These are phyloP conservation scores for Colletotrichum destructivum DNA, from an alignment of 2,329 filamentous ascomycete genomes.

Conservation along the genomic window DNA sequence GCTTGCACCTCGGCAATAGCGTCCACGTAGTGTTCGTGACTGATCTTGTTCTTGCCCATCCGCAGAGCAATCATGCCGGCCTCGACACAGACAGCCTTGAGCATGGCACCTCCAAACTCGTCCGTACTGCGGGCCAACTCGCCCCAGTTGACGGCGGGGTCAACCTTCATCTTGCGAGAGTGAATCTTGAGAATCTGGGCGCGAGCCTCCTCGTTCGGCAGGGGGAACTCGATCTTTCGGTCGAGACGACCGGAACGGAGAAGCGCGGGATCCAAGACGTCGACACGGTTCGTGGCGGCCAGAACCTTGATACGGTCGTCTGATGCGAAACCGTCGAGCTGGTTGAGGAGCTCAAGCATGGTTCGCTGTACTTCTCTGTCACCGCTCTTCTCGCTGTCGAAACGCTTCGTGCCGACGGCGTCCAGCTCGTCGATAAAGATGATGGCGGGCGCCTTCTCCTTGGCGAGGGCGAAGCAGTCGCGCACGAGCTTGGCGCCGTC, in stretches of 20 bases:
- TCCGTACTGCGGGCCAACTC: slow-evolving; percentile 97
- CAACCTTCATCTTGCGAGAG: slow-evolving; percentile 97
- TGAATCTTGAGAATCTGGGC: slow-evolving; percentile 98
- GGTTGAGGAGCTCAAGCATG: slow-evolving; percentile 98
- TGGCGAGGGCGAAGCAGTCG: slow-evolving; percentile 96
- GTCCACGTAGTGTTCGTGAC: slow-evolving; percentile 98
- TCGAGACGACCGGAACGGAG: slow-evolving; percentile 93
- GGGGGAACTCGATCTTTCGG: slow-evolving; percentile 97
- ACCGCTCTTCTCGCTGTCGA: slow-evolving; percentile 98
- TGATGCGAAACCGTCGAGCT: slow-evolving; percentile 97
- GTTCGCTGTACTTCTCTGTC: slow-evolving; percentile 98
- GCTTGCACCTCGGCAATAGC: slow-evolving; percentile 96
- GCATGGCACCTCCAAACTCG: slow-evolving; percentile 96
- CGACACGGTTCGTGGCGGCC: slow-evolving; percentile 93
- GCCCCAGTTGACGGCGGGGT: slow-evolving; percentile 93
- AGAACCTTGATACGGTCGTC: slow-evolving; percentile 98
- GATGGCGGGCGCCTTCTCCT: slow-evolving; percentile 98
- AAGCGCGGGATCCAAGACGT: slow-evolving; percentile 92
- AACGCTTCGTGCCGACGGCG: slow-evolving; percentile 98
- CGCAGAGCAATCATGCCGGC: slow-evolving; percentile 98
- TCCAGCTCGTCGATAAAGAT: slow-evolving; percentile 99
- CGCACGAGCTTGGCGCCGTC: slow-evolving; percentile 98
- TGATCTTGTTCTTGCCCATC: slow-evolving; percentile 95
- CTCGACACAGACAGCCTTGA: slow-evolving; percentile 99
- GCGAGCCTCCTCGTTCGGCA: slow-evolving; percentile 97